A percentile compares a stretch with the other conserved stretches of the same genome.
These are phyloP conservation scores for Tylopilus cervinicoccineus DNA, from an alignment of 768 basidiomycete species.

Conservation along the genomic window DNA sequence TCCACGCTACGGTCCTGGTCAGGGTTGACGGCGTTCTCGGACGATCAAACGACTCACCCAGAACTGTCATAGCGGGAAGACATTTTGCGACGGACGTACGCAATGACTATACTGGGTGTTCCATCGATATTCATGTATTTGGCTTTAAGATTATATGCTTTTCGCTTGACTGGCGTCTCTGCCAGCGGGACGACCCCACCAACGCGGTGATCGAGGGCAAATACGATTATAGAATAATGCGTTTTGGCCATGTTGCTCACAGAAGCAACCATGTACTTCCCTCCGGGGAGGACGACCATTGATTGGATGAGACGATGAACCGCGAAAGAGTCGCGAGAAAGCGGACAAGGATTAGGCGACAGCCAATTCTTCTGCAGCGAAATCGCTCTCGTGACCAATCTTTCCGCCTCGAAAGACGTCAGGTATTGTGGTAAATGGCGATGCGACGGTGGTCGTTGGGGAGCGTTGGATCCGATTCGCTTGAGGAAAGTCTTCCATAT, in stretches of 20 bases:
- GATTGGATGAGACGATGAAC: constrained; percentile 39
- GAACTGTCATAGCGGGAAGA: constrained; percentile 13
- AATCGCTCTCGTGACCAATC: constrained; percentile 55
- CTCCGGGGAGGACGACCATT: constrained; percentile 61
- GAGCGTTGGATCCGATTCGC: constrained; percentile 50
- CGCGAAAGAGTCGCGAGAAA: constrained; percentile 24
- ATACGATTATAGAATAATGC: constrained; percentile 51
- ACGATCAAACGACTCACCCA: constrained; percentile 10
- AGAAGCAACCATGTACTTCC: constrained; percentile 64
- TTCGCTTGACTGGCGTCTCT: constrained; percentile 43
- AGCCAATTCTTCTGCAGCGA: constrained; percentile 62
- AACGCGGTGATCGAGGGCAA: constrained; percentile 50
- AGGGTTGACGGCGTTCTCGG: neutral
- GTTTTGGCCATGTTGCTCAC: constrained; percentile 41
- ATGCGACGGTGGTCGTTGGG: constrained; percentile 58
- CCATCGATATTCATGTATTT: constrained; percentile 50
- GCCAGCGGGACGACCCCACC: constrained; percentile 44
- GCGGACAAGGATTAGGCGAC: constrained; percentile 32
- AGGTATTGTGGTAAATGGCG: constrained; percentile 36
- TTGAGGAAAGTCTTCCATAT: constrained; percentile 67
- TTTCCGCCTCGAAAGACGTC: constrained; percentile 44
- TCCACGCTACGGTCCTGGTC: constrained; percentile 22
- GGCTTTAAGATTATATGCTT: constrained; percentile 56
- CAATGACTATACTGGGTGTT: constrained; percentile 51
- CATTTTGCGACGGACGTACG: constrained; percentile 42